Evolutionary conservation across 208 protist genomes (phyloP).

Genomic region (Leishmania lainsoni): DNA sequence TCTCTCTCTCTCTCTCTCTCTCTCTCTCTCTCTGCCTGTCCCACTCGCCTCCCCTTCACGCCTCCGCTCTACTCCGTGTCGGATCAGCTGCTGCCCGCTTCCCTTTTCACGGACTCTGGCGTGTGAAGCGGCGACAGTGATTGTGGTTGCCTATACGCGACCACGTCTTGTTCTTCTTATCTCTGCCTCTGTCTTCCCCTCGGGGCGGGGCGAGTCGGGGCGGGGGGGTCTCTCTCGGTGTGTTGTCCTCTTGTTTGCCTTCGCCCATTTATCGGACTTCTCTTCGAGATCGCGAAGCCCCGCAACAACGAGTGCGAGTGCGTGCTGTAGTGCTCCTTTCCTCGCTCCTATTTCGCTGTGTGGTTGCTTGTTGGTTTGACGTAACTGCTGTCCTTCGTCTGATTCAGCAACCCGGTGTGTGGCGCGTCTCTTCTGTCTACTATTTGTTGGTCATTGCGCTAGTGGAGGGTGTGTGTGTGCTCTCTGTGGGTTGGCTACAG

Average conservation of each 20-base stretch:
- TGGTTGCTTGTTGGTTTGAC: background rate
- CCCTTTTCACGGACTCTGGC: background rate
- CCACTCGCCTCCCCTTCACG: no score
- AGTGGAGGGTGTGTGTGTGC: background rate
- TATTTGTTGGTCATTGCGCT: background rate
- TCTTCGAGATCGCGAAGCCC: background rate
- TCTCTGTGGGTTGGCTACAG: background rate
- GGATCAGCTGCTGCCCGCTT: no score
- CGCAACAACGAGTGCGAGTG: background rate
- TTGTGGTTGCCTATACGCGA: background rate
- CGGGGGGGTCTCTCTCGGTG: no score
- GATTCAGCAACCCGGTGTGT: background rate
- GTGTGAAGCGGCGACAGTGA: background rate
- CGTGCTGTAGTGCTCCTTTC: no score
- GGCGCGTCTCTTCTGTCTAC: background rate
- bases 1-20: slow-evolving; percentile 8
- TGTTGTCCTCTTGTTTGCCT: no score
- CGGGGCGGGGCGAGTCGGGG: no score
- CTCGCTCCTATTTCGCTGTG: no score
- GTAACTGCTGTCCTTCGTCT: background rate
- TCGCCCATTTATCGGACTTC: background rate
- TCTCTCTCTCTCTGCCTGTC: background rate
- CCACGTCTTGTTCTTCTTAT: background rate
- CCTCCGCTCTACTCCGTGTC: no score
- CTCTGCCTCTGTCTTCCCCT: background rate